Percentiles rank a stretch among this genome's conserved stretches.
These are phyloP conservation scores for Oenanthe javanica DNA, from an alignment of 140 eudicot genomes.

Conservation along the genomic window DNA sequence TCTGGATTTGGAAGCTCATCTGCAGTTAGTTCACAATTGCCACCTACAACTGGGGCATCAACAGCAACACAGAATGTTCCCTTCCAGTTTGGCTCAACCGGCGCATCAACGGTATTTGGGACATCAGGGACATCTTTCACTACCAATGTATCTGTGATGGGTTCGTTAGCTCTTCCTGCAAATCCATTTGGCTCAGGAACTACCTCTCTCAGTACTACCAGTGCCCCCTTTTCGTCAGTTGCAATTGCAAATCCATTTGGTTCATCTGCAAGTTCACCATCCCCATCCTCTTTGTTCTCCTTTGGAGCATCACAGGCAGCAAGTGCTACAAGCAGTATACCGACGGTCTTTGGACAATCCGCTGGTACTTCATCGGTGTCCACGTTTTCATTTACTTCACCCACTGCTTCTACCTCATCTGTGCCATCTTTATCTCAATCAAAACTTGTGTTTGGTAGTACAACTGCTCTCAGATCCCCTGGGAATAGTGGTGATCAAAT, in stretches of 20 bases:
- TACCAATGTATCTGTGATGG: slow-evolving; percentile 21
- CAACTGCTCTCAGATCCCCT: slow-evolving; percentile 31
- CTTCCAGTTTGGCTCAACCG: slow-evolving; percentile 38
- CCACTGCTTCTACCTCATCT: slow-evolving; percentile 28
- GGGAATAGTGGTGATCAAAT: slow-evolving; percentile 52
- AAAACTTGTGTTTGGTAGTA: slow-evolving; percentile 38
- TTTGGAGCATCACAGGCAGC: slow-evolving; percentile 45
- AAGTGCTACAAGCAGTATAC: slow-evolving; percentile 21
- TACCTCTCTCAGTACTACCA: slow-evolving; percentile 24
- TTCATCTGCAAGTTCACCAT: slow-evolving; percentile 30
- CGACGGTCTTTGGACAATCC: slow-evolving; percentile 39
- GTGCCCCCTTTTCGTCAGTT: slow-evolving; percentile 30
- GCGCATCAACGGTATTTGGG: slow-evolving; percentile 24
- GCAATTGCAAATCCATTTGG: slow-evolving; percentile 13
- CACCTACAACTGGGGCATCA: slow-evolving; percentile 19
- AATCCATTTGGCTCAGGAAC: slow-evolving; percentile 21
- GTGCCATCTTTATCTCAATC: slow-evolving; percentile 25
- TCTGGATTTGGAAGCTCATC: slow-evolving; percentile 24
- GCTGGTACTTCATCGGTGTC: slow-evolving; percentile 36
- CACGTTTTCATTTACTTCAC: slow-evolving; percentile 32
- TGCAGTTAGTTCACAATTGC: slow-evolving; percentile 21
- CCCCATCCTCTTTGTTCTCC: slow-evolving; percentile 34
- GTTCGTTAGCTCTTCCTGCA: slow-evolving; percentile 27
- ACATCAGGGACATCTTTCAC: slow-evolving; percentile 13
- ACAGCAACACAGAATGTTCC: slow-evolving; percentile 24